Percentiles rank a stretch among this genome's conserved stretches.
Evolutionary conservation across 306 rosid species (phyloP).

Genomic region (Phaseolus lunatus): DNA sequence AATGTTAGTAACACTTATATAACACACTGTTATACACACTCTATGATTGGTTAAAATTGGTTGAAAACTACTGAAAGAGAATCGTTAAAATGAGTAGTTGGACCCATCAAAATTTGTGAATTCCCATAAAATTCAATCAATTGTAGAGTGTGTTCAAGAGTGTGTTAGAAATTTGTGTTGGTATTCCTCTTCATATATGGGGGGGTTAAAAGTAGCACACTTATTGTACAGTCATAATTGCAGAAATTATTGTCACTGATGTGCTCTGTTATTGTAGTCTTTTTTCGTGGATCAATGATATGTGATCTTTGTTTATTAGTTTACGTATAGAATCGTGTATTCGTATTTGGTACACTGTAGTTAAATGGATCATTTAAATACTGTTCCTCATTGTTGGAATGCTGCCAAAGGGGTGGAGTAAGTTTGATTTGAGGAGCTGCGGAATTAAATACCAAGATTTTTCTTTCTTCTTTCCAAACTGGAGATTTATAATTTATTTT

Average conservation of each 20-base stretch:
- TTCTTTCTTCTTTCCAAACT: not conserved
- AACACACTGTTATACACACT: too few relatives aligned
- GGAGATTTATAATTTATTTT: not conserved
- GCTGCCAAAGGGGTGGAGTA: not conserved
- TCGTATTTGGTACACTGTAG: slow-evolving; percentile 8
- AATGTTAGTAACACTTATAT: too few relatives aligned
- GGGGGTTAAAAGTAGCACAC: not conserved
- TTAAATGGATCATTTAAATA: not conserved
- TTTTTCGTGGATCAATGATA: slow-evolving; percentile 30
- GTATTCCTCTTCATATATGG: not conserved
- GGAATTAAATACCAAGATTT: not conserved
- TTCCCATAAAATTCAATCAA: too few relatives aligned
- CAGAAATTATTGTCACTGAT: slow-evolving; percentile 19
- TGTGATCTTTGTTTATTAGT: slow-evolving; percentile 36
- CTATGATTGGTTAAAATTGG: too few relatives aligned
- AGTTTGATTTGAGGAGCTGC: not conserved
- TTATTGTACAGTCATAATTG: slow-evolving; percentile 39
- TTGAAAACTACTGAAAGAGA: too few relatives aligned
- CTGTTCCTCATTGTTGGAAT: not conserved
- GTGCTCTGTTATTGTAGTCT: slow-evolving; percentile 36
- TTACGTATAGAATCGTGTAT: not conserved
- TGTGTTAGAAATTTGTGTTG: too few relatives aligned
- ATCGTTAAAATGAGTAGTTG: too few relatives aligned
- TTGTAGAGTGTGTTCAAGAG: too few relatives aligned
- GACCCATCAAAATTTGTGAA: too few relatives aligned